phyloP scores from a whole-genome alignment of 1,139 yeast species.

The Meyerozyma elateridarum region DNA sequence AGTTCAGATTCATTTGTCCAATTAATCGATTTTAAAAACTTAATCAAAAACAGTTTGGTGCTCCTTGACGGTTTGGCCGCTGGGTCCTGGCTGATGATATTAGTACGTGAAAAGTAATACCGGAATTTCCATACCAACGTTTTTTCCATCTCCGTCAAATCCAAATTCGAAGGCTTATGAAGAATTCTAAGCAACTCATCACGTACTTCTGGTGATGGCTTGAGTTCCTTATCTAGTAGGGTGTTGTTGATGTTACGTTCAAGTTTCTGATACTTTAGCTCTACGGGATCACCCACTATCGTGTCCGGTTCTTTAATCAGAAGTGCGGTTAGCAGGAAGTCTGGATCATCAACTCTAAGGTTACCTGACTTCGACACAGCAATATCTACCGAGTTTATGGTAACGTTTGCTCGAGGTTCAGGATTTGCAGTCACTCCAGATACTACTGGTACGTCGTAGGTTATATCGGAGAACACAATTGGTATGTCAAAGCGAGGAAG shows the following conservation, averaged over 20 bases:
- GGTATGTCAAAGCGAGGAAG: slow-evolving; percentile 77
- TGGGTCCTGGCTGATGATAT: slow-evolving; percentile 17
- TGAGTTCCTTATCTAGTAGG: slow-evolving; percentile 74
- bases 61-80: slow-evolving; percentile 12
- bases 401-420: slow-evolving; percentile 17
- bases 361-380: slow-evolving; percentile 17
- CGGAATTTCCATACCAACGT: slow-evolving; percentile 90
- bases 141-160: slow-evolving; percentile 76
- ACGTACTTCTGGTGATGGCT: slow-evolving; percentile 82
- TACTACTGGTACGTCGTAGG: slow-evolving; percentile 20
- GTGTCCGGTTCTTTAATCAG: slow-evolving; percentile 5
- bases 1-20: slow-evolving; percentile 85
- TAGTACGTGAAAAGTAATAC: slow-evolving; percentile 72
- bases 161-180: slow-evolving; percentile 78
- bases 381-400: slow-evolving; percentile 35
- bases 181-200: slow-evolving; percentile 68
- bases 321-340: slow-evolving; percentile 20
- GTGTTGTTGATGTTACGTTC: slow-evolving; percentile 75
- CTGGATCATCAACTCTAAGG: slow-evolving; percentile 36
- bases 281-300: slow-evolving; percentile 61
- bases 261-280: slow-evolving; percentile 75
- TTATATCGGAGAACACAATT: slow-evolving; percentile 66
- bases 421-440: neutral
- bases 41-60: slow-evolving; percentile 65
- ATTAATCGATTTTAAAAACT: slow-evolving; percentile 80